A percentile compares a stretch with the other conserved stretches of the same genome.
These are phyloP conservation scores for Apiotrichum veenhuisii DNA, from an alignment of 1,284 basidiomycete species.

Conservation along the genomic window DNA sequence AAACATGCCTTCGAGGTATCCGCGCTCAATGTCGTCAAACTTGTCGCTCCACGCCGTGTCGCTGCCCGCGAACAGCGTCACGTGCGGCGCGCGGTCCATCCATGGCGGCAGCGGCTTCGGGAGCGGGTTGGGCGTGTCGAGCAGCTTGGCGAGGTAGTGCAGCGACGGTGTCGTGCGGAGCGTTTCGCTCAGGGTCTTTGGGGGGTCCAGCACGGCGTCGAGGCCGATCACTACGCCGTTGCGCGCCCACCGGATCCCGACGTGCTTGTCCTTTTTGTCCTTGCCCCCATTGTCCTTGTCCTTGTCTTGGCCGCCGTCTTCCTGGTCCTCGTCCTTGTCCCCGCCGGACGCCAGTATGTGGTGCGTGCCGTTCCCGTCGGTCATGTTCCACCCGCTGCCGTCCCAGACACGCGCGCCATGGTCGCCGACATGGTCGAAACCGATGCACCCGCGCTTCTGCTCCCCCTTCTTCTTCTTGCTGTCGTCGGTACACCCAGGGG, in stretches of 20 bases:
- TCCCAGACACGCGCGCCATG: constrained; percentile 56
- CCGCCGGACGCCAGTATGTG: neutral
- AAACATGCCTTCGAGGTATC: constrained; percentile 81
- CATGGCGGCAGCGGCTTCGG: constrained; percentile 58
- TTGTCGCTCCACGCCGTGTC: constrained; percentile 69
- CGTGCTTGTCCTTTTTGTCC: constrained; percentile 43
- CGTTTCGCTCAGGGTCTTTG: constrained; percentile 63
- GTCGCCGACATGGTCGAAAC: constrained; percentile 67
- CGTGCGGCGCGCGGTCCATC: constrained; percentile 55
- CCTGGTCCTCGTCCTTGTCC: constrained; percentile 15
- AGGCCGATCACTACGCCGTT: constrained; percentile 80
- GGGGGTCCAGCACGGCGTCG: constrained; percentile 69
- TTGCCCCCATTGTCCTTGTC: constrained; percentile 19
- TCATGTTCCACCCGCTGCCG: constrained; percentile 35
- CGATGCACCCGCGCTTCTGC: constrained; percentile 55
- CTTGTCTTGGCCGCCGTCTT: constrained; percentile 8
- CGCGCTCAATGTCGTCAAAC: constrained; percentile 64
- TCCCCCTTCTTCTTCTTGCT: neutral
- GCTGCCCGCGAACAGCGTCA: constrained; percentile 87
- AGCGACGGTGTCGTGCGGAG: constrained; percentile 61
- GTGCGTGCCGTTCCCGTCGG: constrained; percentile 4
- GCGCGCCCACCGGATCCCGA: constrained; percentile 52
- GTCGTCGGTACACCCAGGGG: constrained; percentile 42
- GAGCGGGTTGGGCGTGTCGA: constrained; percentile 61
- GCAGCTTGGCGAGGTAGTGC: constrained; percentile 59